phyloP scores from a whole-genome alignment of 768 basidiomycete genomes.

The Boletus rubescentipes region DNA sequence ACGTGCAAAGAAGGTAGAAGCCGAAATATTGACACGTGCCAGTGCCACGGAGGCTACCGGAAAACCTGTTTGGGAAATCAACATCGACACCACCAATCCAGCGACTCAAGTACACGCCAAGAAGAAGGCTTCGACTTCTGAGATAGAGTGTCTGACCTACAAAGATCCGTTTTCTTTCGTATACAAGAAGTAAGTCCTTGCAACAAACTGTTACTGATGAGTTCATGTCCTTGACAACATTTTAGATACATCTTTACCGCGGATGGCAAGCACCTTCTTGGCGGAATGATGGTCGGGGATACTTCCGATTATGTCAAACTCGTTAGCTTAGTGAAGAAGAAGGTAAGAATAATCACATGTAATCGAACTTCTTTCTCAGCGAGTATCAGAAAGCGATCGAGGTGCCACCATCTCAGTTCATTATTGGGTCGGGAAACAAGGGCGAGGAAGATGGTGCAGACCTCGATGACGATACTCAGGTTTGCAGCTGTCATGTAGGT shows the following conservation, averaged over 20 bases:
- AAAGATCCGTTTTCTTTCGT: constrained; percentile 68
- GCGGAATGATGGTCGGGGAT: constrained; percentile 83
- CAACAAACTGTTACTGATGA: background rate
- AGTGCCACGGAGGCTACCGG: background rate
- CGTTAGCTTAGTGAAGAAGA: constrained; percentile 69
- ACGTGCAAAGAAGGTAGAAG: background rate
- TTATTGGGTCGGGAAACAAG: constrained; percentile 51
- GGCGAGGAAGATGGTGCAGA: constrained; percentile 61
- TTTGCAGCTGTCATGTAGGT: constrained; percentile 66
- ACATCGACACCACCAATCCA: constrained; percentile 24
- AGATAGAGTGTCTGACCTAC: constrained; percentile 53
- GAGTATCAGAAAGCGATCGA: constrained; percentile 59
- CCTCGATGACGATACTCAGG: constrained; percentile 68
- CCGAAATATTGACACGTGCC: background rate
- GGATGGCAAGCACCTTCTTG: constrained; percentile 69
- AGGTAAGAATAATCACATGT: constrained; percentile 29
- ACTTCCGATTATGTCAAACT: constrained; percentile 67
- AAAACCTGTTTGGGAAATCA: background rate
- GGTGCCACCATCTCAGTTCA: constrained; percentile 63
- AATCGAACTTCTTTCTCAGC: background rate
- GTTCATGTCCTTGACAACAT: background rate
- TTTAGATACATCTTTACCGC: constrained; percentile 62
- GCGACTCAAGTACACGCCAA: background rate
- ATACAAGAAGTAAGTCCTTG: constrained; percentile 57
- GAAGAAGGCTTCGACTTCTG: background rate